These are phyloP conservation scores for Aspergillus cristatus DNA, from an alignment of 495 filamentous ascomycete genomes.

Conservation along the genomic window DNA sequence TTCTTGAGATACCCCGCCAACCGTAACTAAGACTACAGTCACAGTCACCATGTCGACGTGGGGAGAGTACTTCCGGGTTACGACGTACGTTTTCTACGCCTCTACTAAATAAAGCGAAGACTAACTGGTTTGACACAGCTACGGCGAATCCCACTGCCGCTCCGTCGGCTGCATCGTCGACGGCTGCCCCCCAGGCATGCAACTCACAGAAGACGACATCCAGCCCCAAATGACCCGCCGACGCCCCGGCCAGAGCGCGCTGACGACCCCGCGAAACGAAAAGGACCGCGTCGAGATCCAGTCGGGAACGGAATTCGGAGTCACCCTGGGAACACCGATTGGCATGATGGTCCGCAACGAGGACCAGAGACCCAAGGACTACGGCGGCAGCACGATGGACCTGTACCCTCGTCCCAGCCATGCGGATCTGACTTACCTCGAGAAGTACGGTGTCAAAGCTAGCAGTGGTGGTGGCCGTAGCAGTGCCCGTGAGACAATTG, in stretches of 20 bases:
- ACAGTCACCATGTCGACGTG: slow-evolving; percentile 72
- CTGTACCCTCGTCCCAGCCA: slow-evolving; percentile 84
- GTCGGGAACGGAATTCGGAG: slow-evolving; percentile 85
- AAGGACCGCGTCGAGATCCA: slow-evolving; percentile 89
- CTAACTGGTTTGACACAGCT: slow-evolving; percentile 37
- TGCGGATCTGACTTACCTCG: slow-evolving; percentile 93
- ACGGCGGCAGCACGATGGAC: slow-evolving; percentile 86
- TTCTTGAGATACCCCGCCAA: neutral
- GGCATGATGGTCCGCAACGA: slow-evolving; percentile 81
- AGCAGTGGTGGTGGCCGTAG: slow-evolving; percentile 87
- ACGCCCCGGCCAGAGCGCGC: slow-evolving; percentile 79
- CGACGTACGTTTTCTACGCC: slow-evolving; percentile 53
- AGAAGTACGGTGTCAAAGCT: slow-evolving; percentile 96
- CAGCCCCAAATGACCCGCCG: slow-evolving; percentile 91
- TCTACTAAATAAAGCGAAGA: slow-evolving; percentile 5
- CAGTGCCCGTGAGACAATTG: slow-evolving; percentile 90
- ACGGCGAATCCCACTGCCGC: slow-evolving; percentile 84
- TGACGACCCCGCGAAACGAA: slow-evolving; percentile 90
- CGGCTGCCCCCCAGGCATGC: slow-evolving; percentile 80
- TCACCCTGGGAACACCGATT: slow-evolving; percentile 90
- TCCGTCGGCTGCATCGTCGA: slow-evolving; percentile 90
- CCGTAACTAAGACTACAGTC: neutral
- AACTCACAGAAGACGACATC: slow-evolving; percentile 80
- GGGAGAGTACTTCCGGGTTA: slow-evolving; percentile 74
- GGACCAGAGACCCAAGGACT: slow-evolving; percentile 92